A percentile compares a stretch with the other conserved stretches of the same genome.
Conservation (phyloP, 805 yeast genomes). For the Candida dendrica region DNA sequence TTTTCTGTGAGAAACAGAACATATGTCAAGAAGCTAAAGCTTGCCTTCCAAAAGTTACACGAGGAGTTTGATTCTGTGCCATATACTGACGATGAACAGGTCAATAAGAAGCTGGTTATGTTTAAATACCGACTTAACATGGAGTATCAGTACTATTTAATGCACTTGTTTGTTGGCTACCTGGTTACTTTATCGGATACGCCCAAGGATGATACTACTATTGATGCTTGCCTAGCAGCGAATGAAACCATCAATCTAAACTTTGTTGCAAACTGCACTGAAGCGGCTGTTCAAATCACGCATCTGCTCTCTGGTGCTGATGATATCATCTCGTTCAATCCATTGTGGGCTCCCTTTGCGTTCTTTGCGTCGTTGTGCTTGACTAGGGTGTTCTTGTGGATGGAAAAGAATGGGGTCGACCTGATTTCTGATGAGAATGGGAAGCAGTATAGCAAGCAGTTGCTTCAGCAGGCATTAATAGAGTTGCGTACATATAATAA, state of each 20-base stretch:
- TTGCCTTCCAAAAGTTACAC: neutral
- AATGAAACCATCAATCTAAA: neutral
- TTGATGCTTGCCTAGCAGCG: neutral
- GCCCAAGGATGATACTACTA: neutral
- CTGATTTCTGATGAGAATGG: neutral
- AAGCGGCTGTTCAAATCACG: neutral
- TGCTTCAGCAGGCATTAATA: neutral
- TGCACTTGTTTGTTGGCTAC: neutral
- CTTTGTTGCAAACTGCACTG: neutral
- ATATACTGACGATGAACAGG: neutral
- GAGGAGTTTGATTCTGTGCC: neutral
- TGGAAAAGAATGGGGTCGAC: neutral
- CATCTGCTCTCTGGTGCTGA: neutral
- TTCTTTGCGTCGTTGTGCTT: neutral
- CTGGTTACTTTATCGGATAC: neutral
- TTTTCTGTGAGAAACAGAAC: neutral
- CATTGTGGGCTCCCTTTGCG: conserved; percentile 1
- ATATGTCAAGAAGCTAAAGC: neutral
- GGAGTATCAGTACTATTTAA: neutral
- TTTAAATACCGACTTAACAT: neutral
- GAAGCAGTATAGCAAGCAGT: neutral
- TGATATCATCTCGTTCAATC: neutral
- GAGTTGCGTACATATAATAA: neutral
- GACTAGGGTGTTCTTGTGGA: neutral
- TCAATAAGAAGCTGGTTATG: neutral